phyloP scores from a whole-genome alignment of 108 stramenopile species.

The Cyclotella baltica region DNA sequence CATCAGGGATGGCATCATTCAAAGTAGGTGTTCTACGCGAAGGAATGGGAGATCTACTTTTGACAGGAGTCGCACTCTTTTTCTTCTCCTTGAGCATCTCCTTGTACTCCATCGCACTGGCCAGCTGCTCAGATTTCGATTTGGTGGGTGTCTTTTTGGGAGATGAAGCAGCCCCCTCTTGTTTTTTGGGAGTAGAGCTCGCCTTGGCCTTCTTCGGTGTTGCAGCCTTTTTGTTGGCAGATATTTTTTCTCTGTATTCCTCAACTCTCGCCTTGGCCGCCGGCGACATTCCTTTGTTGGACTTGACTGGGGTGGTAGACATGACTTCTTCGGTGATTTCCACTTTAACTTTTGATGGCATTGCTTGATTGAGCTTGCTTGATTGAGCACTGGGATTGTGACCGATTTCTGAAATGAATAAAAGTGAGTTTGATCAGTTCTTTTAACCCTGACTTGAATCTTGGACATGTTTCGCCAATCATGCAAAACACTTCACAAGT shows the following conservation, averaged over 20 bases:
- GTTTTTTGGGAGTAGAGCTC: not conserved
- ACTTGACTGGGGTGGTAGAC: conserved; percentile 1
- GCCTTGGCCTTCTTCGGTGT: too few relatives aligned
- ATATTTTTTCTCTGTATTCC: not conserved
- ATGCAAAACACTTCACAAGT: not conserved
- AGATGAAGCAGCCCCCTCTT: not conserved
- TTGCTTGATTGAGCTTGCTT: not conserved
- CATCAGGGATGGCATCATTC: not conserved
- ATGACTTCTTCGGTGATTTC: not conserved
- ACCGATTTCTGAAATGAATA: too few relatives aligned
- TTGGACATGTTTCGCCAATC: not conserved
- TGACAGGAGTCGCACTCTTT: too few relatives aligned
- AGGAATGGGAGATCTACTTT: not conserved
- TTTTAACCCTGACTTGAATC: too few relatives aligned
- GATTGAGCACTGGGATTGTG: not conserved
- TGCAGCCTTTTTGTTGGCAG: not conserved
- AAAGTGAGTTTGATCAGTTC: too few relatives aligned
- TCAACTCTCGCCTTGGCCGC: not conserved
- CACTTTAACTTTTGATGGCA: too few relatives aligned
- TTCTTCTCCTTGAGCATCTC: not conserved
- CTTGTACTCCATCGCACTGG: not conserved
- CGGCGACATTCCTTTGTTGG: not conserved
- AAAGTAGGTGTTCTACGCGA: not conserved
- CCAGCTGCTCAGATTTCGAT: conserved; percentile 1
- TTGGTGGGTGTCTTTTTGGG: not conserved